Conservation (phyloP, 768 basidiomycete genomes). For the Rhizopogon vulgaris region DNA sequence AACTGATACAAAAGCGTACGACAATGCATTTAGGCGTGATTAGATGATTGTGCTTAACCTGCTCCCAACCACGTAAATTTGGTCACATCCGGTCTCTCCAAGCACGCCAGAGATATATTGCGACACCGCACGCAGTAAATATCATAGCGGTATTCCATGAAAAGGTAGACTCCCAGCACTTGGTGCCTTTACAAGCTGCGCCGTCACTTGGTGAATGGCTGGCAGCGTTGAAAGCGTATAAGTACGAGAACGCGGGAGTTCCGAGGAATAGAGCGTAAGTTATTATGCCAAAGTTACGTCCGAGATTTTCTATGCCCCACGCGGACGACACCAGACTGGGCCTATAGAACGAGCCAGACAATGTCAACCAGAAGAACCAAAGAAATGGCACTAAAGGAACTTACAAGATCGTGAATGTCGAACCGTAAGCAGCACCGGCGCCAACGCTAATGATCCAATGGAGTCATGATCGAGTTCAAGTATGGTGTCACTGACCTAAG, state of each 20-base stretch:
- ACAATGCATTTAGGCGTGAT: not conserved
- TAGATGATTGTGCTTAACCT: not conserved
- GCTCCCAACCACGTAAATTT: not conserved
- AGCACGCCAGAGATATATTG: slow-evolving; percentile 50
- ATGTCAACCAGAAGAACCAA: not conserved
- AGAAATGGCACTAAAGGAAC: slow-evolving; percentile 20
- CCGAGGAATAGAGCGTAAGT: slow-evolving; percentile 74
- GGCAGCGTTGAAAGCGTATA: slow-evolving; percentile 67
- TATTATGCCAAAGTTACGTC: slow-evolving; percentile 71
- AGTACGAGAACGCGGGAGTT: slow-evolving; percentile 70
- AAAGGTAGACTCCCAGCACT: slow-evolving; percentile 69
- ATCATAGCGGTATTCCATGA: slow-evolving; percentile 39
- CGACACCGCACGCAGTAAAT: slow-evolving; percentile 36
- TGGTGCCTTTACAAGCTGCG: slow-evolving; percentile 46
- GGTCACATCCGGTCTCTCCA: slow-evolving; percentile 54
- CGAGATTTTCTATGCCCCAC: slow-evolving; percentile 67
- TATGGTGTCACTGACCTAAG: slow-evolving; percentile 44
- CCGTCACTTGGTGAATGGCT: slow-evolving; percentile 35
- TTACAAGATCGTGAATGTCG: slow-evolving; percentile 65
- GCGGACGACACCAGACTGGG: slow-evolving; percentile 66
- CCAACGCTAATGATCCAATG: slow-evolving; percentile 40
- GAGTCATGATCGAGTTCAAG: not conserved
- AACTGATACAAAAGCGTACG: too few species aligned
- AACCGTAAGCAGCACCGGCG: slow-evolving; percentile 65
- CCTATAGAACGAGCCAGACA: slow-evolving; percentile 26